Conservation (phyloP, 495 filamentous ascomycete genomes). For the Aspergillus conjunctus region DNA sequence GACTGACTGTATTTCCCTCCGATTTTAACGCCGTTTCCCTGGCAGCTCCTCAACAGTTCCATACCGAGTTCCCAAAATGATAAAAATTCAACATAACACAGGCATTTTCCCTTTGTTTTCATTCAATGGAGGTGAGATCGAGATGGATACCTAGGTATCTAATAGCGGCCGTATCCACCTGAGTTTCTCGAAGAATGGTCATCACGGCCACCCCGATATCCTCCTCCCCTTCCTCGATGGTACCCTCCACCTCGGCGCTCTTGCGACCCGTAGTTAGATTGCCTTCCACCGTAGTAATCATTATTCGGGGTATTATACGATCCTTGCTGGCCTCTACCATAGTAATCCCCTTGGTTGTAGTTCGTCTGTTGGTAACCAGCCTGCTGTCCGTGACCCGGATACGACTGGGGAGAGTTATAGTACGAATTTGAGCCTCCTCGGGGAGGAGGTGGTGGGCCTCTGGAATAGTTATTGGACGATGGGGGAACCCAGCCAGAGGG, state of each 20-base stretch:
- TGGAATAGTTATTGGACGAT: slow-evolving; percentile 35
- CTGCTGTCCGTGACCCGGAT: slow-evolving; percentile 21
- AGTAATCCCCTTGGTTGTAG: slow-evolving; percentile 31
- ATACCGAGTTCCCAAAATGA: slow-evolving; percentile 17
- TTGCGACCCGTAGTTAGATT: slow-evolving; percentile 30
- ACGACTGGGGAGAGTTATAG: slow-evolving; percentile 26
- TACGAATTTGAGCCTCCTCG: slow-evolving; percentile 36
- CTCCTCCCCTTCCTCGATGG: slow-evolving; percentile 25
- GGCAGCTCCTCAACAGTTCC: background rate
- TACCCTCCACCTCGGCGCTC: slow-evolving; percentile 33
- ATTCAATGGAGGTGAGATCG: slow-evolving; percentile 12
- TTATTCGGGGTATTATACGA: slow-evolving; percentile 23
- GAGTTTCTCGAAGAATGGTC: slow-evolving; percentile 32
- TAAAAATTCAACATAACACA: slow-evolving; percentile 18
- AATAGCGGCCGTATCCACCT: slow-evolving; percentile 48
- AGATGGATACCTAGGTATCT: background rate
- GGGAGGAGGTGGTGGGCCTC: slow-evolving; percentile 46
- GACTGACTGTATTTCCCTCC: background rate
- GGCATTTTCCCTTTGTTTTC: slow-evolving; percentile 13
- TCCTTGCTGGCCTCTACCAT: slow-evolving; percentile 37
- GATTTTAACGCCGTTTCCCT: slow-evolving; percentile 16
- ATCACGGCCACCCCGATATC: slow-evolving; percentile 30
- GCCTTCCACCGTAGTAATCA: slow-evolving; percentile 28
- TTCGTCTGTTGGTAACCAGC: slow-evolving; percentile 29
- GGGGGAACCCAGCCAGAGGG: slow-evolving; percentile 46